Base-by-base conservation (phyloP, 2,329 filamentous ascomycete genomes). In the Ceratocystis ficicola region DNA sequence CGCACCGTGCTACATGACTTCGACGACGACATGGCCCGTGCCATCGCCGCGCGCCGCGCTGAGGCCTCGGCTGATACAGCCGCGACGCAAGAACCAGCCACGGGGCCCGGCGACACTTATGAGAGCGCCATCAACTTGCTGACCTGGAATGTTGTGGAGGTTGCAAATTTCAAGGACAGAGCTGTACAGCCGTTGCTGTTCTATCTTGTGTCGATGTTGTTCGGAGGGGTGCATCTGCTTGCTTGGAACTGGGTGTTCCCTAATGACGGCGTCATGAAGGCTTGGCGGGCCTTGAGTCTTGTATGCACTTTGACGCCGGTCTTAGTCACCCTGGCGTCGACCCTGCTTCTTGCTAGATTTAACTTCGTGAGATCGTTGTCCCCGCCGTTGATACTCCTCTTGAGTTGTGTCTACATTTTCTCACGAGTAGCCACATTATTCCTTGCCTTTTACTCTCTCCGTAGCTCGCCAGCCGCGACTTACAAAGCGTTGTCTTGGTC, bases 1-100 rank as follows among this genome's bases (percentile, higher is more conserved):
- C 46, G 32, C n/a, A 52, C 59, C 28, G 63, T 67, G 3, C 8
- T 61, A 25, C 28, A 65, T 22, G 63, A 65, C 36, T 65, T 44
- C 17, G 52, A 65, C 25, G 36, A 17, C 3, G 50, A 2, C 7
- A 60, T 60, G 25, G 36, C 22, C 5, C 8, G 15, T 7, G 30
- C 32, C 6, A 50, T 65, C 6, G 32, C 48, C 28, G 50, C 46
- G 3, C 22, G 30, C n/a, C 60, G 46, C 22, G 50, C 48, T 4
- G 46, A 55, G 32, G 28, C 50, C 10, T 6, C 6, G 12, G 6
- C 17, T 25, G 44, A 10, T 8, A 12, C 8, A 48, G 12, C 4
- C 61, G 4, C 10, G 8, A 25, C 6, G 36, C 22, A 5, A 7
- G 25, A 15, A 22, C 1, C 7, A 12, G 5, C 5, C 6, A 22